Base-by-base conservation (phyloP, 1,139 yeast species). In the Kodamaea sp. region DNA sequence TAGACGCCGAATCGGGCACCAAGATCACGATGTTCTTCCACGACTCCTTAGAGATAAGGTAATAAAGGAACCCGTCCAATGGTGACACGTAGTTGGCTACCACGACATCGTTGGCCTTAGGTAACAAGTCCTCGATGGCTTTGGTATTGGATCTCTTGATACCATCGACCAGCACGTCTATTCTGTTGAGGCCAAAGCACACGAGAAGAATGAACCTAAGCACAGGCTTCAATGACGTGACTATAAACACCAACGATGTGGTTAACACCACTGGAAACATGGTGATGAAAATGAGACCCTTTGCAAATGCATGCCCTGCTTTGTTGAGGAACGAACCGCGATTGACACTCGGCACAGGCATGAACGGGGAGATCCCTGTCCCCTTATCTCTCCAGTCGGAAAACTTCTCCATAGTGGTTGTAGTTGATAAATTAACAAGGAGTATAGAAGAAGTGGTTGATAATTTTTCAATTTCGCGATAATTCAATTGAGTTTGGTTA, bases 321-420 rank as follows among this genome's bases (percentile, higher is more conserved):
- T 39, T 44, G 18, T 28, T 21, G 9, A 38, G n/a, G 31, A 12
- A 5, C 32, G 13, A 4, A 34, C 31, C 4, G 32, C n/a, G n/a
- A n/a, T n/a, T n/a, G n/a, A n/a, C n/a, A n/a, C n/a, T n/a, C 5
- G 34, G 58, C 4, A 47, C 55, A 0, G 89, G 88, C 63, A 80
- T 66, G 44, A 83, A 84, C 3, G 94, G 94, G 1, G 88, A 77
- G 12, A 83, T 81, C n/a, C 94, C 94, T 3, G 92, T 83, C 2
- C 87, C 87, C 47, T 78, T 82, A 50, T 84, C 94, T 55, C 90
- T 73, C 78, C 82, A 84, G 41, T 71, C 70, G 24, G 87, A 78
- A 58, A 76, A 83, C 59, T 83, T 83, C 57, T 83, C 94, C 94
- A 83, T 83, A 28, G 15, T 26, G 30, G 24, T 29, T 19, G 15